Evolutionary conservation across 169 alveolate species (phyloP).

Genomic region (Eimeria zaria): DNA sequence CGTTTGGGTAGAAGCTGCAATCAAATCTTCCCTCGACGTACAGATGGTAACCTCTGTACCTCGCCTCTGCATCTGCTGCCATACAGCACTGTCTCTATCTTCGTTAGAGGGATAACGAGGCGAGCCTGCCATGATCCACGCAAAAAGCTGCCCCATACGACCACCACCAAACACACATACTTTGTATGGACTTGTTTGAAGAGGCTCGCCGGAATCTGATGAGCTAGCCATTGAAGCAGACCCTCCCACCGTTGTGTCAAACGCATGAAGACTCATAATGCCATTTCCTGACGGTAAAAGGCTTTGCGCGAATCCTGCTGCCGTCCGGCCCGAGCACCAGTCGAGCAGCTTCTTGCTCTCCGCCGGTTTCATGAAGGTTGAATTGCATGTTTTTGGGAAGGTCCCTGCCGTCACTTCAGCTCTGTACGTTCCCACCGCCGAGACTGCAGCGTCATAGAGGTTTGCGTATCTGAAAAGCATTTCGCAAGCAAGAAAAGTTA

Average conservation of each 20-base stretch:
- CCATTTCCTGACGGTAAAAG: slow-evolving; percentile 15
- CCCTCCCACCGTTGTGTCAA: background rate
- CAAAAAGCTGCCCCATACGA: slow-evolving; percentile 82
- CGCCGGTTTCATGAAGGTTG: slow-evolving; percentile 50
- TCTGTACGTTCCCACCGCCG: slow-evolving; percentile 61
- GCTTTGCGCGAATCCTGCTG: background rate
- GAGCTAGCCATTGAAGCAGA: background rate
- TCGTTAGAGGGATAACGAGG: background rate
- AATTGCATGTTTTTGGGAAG: slow-evolving; percentile 40
- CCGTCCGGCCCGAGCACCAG: slow-evolving; percentile 6
- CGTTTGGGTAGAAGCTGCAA: slow-evolving; percentile 20
- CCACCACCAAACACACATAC: slow-evolving; percentile 84
- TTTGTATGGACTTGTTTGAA: slow-evolving; percentile 25
- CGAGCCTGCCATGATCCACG: slow-evolving; percentile 76
- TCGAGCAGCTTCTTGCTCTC: slow-evolving; percentile 25
- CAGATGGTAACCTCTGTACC: slow-evolving; percentile 61
- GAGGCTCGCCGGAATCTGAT: slow-evolving; percentile 1
- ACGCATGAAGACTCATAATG: background rate
- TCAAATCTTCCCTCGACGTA: slow-evolving; percentile 54
- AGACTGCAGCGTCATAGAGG: slow-evolving; percentile 59
- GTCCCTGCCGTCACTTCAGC: slow-evolving; percentile 63
- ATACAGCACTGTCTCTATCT: background rate
- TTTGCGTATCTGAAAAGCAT: slow-evolving; percentile 42
- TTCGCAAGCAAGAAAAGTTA: background rate
- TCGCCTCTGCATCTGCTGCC: slow-evolving; percentile 49